A percentile compares a stretch with the other conserved stretches of the same genome.
Conservation (phyloP, 176 grass and related monocot species). For the Eleusine coracana region DNA sequence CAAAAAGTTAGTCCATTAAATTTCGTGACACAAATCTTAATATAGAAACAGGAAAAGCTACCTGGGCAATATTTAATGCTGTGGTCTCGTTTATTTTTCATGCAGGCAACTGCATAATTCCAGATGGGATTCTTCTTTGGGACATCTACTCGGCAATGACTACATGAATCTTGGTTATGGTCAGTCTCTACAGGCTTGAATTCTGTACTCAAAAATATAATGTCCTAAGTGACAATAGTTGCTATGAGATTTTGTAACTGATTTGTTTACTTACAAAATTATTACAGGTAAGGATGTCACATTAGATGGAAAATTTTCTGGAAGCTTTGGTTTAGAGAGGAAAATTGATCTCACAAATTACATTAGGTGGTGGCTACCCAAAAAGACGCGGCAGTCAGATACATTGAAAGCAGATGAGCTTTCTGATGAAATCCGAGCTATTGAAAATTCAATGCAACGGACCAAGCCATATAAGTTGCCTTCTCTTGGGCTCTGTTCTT, state of each 20-base stretch:
- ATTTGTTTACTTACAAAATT: constrained; percentile 49
- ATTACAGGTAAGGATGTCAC: constrained; percentile 69
- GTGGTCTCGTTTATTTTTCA: constrained; percentile 3
- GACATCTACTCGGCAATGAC: constrained; percentile 78
- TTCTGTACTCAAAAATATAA: constrained; percentile 10
- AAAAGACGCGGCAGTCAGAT: constrained; percentile 76
- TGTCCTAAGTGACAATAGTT: constrained; percentile 19
- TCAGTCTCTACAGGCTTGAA: constrained; percentile 43
- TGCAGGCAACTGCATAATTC: constrained; percentile 83
- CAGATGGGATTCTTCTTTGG: constrained; percentile 89
- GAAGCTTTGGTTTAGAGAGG: constrained; percentile 67
- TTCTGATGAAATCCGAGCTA: constrained; percentile 71
- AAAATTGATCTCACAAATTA: constrained; percentile 98
- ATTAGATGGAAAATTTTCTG: constrained; percentile 67
- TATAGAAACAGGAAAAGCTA: too few relatives aligned
- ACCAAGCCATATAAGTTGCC: constrained; percentile 92
- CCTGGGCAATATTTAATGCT: constrained; percentile 6
- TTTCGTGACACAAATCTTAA: too few relatives aligned
- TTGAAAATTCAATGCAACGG: constrained; percentile 71
- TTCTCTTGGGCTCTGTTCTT: constrained; percentile 59
- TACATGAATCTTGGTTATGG: constrained; percentile 68
- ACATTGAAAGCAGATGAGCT: constrained; percentile 68
- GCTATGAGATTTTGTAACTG: constrained; percentile 38
- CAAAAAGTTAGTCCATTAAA: too few relatives aligned
- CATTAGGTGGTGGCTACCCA: constrained; percentile 95